phyloP scores from a whole-genome alignment of 2,329 filamentous ascomycete species.

The Metarhizium rileyi region DNA sequence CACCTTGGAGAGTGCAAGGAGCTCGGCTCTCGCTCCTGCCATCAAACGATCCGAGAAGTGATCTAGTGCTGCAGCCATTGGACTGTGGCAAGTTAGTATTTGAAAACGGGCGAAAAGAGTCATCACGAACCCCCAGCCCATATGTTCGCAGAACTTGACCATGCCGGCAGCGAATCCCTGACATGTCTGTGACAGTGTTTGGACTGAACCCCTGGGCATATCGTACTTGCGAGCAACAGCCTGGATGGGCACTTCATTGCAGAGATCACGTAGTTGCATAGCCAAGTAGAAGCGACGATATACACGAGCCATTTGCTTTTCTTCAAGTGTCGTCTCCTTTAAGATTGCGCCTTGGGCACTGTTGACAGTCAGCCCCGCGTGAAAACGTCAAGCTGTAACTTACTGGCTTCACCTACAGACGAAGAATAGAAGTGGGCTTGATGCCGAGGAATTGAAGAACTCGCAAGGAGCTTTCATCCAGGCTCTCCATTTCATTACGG shows the following conservation, averaged over 20 bases:
- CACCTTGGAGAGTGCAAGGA: conserved; percentile 61
- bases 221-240: conserved; percentile 61
- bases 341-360: conserved; percentile 59
- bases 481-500: conserved; percentile 56
- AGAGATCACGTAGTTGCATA: conserved; percentile 68
- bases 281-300: conserved; percentile 67
- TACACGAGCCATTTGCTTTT: conserved; percentile 51
- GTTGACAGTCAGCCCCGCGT: conserved; percentile 10
- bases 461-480: conserved; percentile 62
- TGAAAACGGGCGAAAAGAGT: neutral
- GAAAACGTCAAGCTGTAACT: neutral
- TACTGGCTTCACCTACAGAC: conserved; percentile 40
- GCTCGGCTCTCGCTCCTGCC: conserved; percentile 60
- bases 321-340: conserved; percentile 50
- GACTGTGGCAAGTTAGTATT: conserved; percentile 27
- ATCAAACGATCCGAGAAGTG: conserved; percentile 67
- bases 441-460: conserved; percentile 60
- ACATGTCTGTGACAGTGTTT: conserved; percentile 64
- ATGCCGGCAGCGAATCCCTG: conserved; percentile 72
- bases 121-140: conserved; percentile 55
- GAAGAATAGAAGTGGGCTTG: conserved; percentile 56
- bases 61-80: conserved; percentile 61
- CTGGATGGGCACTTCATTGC: conserved; percentile 65
- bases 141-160: conserved; percentile 68
- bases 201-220: conserved; percentile 59